Conservation (phyloP, 768 basidiomycete genomes). For the Termitomyces sp. region DNA sequence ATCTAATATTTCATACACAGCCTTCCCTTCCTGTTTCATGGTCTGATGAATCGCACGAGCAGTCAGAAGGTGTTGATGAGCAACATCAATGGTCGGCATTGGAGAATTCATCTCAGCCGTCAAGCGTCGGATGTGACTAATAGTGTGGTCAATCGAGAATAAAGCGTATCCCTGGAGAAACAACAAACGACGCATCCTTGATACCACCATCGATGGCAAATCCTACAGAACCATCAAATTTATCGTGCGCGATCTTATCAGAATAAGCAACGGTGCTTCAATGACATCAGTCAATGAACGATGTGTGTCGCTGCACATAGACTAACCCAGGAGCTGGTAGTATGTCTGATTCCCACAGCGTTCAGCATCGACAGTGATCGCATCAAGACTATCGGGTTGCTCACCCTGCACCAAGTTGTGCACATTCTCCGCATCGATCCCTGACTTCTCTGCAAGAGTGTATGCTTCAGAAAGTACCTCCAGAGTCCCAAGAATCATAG, state of each 20-base stretch:
- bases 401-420: conserved; percentile 53
- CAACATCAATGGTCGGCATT: conserved; percentile 66
- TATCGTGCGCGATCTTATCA: conserved; percentile 64
- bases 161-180: not conserved
- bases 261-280: conserved; percentile 50
- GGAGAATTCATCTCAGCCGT: conserved; percentile 60
- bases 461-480: conserved; percentile 81
- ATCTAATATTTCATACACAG: conserved; percentile 56
- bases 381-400: not conserved
- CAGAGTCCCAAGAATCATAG: conserved; percentile 67
- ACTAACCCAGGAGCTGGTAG: conserved; percentile 60
- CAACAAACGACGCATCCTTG: conserved; percentile 66
- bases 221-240: conserved; percentile 68
- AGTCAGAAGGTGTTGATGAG: conserved; percentile 74
- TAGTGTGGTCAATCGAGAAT: not conserved
- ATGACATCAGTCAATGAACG: not conserved
- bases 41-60: conserved; percentile 65
- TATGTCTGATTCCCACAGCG: conserved; percentile 36
- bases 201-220: conserved; percentile 86
- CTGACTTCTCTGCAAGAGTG: conserved; percentile 80
- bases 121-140: conserved; percentile 64
- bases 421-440: conserved; percentile 62
- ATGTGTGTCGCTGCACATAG: not conserved
- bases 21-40: conserved; percentile 36
- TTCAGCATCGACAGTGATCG: not conserved